Conservation (phyloP, 2,329 filamentous ascomycete species). For the Sordariomycetes sp. region DNA sequence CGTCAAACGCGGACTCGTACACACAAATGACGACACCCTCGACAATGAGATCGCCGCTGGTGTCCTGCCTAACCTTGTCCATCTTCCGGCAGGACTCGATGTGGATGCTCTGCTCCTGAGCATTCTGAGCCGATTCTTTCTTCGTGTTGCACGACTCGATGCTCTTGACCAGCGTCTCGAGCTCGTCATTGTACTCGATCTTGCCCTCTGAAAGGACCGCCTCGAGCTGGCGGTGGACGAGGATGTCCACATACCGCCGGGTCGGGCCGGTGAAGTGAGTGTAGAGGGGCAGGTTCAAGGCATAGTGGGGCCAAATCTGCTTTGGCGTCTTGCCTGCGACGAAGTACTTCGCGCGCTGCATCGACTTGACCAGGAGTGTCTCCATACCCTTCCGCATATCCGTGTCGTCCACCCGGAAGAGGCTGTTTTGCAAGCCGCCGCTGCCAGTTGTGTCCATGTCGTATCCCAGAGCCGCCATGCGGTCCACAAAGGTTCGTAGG, state of each 20-base stretch:
- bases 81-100: constrained; percentile 95
- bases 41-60: constrained; percentile 83
- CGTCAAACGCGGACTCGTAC: constrained; percentile 97
- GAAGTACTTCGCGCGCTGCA: constrained; percentile 94
- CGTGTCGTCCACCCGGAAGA: constrained; percentile 84
- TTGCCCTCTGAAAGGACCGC: constrained; percentile 71
- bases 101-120: constrained; percentile 97
- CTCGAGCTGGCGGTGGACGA: constrained; percentile 93
- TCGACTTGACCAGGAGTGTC: constrained; percentile 85
- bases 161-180: constrained; percentile 82
- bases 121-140: constrained; percentile 95
- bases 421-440: constrained; percentile 81
- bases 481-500: constrained; percentile 80
- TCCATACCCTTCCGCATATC: constrained; percentile 97
- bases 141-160: constrained; percentile 96
- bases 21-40: constrained; percentile 95
- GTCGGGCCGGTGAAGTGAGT: constrained; percentile 97
- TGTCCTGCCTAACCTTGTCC: constrained; percentile 81
- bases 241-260: constrained; percentile 85
- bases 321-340: constrained; percentile 70
- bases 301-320: constrained; percentile 78
- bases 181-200: constrained; percentile 78
- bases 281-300: constrained; percentile 85
- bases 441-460: constrained; percentile 85
- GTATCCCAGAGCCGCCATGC: constrained; percentile 85